Evolutionary conservation across 106 monocot genomes (phyloP).

Genomic region (Xerophyta viscosa): DNA sequence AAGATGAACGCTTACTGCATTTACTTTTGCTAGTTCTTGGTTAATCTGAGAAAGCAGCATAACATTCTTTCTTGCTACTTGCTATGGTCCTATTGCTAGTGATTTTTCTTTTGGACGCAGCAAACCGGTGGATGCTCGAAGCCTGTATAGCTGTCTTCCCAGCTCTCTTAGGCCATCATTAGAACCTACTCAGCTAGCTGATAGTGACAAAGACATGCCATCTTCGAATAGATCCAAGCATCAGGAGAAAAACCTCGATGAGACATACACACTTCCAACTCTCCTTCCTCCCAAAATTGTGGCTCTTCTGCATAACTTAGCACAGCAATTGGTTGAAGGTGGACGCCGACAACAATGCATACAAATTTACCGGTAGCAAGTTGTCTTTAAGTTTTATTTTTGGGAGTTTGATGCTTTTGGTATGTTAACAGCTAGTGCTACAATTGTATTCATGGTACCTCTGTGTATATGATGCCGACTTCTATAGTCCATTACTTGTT

Average conservation of each 20-base stretch:
- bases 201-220: slow-evolving; percentile 27
- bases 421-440: no score
- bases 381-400: no score
- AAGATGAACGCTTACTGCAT: no score
- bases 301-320: slow-evolving; percentile 69
- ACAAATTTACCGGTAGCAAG: slow-evolving; percentile 54
- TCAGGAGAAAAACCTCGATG: slow-evolving; percentile 36
- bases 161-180: slow-evolving; percentile 50
- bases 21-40: no score
- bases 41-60: no score
- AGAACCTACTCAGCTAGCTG: slow-evolving; percentile 25
- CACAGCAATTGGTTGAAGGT: slow-evolving; percentile 71
- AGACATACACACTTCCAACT: slow-evolving; percentile 65
- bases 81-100: no score
- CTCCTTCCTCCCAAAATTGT: slow-evolving; percentile 70
- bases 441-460: no score
- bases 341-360: slow-evolving; percentile 65
- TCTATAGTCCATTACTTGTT: no score
- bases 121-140: slow-evolving; percentile 77
- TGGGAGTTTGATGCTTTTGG: no score
- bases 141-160: slow-evolving; percentile 65
- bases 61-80: no score
- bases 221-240: slow-evolving; percentile 22
- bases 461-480: no score
- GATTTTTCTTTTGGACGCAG: slow-evolving; percentile 38